Evolutionary conservation across 1,284 basidiomycete genomes (phyloP).

Genomic region (Kwoniella shivajii): DNA sequence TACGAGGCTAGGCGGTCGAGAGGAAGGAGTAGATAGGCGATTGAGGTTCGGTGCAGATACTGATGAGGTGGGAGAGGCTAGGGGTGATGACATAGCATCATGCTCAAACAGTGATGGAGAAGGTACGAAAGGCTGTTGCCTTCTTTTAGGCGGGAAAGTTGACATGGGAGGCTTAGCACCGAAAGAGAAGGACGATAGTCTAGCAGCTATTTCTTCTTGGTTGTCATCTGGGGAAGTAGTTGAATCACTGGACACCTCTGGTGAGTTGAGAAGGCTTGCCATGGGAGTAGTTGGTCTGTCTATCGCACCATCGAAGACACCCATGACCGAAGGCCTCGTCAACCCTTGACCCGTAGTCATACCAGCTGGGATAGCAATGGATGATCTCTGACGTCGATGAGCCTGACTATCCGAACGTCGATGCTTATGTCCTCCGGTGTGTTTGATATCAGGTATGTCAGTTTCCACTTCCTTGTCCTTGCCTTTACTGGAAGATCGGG

Average conservation of each 20-base stretch:
- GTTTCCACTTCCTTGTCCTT: constrained; percentile 16
- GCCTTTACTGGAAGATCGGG: constrained; percentile 11
- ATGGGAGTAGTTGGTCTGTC: constrained; percentile 42
- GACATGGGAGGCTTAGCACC: constrained; percentile 35
- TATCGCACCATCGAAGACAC: constrained; percentile 18
- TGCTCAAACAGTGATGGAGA: constrained; percentile 20
- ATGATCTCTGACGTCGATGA: constrained; percentile 23
- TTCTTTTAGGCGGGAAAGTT: constrained; percentile 18
- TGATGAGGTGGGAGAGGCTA: constrained; percentile 18
- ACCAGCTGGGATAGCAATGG: constrained; percentile 11
- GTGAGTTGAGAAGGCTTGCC: constrained; percentile 29
- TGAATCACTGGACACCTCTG: neutral
- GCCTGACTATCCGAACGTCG: constrained; percentile 20
- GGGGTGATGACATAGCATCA: constrained; percentile 13
- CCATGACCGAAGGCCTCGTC: constrained; percentile 14
- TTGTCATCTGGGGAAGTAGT: constrained; percentile 15
- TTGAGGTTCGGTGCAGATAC: constrained; percentile 10
- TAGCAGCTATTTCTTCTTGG: constrained; percentile 15
- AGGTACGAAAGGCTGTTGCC: constrained; percentile 14
- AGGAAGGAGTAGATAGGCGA: constrained; percentile 21
- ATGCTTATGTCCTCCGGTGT: constrained; percentile 10
- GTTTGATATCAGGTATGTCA: neutral
- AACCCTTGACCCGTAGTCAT: constrained; percentile 4
- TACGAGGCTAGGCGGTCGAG: constrained; percentile 36
- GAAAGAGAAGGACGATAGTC: constrained; percentile 44